These are phyloP conservation scores for Moniliella sp. DNA, from an alignment of 1,284 basidiomycete genomes.

Conservation along the genomic window DNA sequence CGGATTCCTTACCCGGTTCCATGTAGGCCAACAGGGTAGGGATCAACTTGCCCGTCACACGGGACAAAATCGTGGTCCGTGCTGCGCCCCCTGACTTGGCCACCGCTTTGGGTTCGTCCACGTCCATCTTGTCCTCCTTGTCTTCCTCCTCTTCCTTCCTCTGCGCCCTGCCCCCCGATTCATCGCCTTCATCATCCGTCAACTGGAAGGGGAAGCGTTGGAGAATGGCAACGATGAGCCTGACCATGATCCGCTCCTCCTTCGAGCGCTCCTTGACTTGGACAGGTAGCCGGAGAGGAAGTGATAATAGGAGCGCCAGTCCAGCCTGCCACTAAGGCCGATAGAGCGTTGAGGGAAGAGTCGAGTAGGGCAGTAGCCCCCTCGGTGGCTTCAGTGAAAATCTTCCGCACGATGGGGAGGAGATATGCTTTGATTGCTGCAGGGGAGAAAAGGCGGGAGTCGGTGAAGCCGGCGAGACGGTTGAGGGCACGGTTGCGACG, in stretches of 20 bases:
- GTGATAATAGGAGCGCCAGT: slow-evolving; percentile 66
- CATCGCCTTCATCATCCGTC: slow-evolving; percentile 9
- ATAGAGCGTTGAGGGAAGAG: no score
- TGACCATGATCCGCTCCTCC: slow-evolving; percentile 64
- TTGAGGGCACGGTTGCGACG: slow-evolving; percentile 68
- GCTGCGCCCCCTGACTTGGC: no score
- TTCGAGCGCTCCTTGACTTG: slow-evolving; percentile 49
- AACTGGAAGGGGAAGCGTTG: slow-evolving; percentile 68
- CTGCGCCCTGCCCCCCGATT: no score
- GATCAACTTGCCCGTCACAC: slow-evolving; percentile 42
- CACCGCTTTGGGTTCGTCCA: no score
- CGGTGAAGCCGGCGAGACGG: slow-evolving; percentile 58
- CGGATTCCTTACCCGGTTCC: slow-evolving; percentile 49
- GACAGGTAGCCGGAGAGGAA: slow-evolving; percentile 62
- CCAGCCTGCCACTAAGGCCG: slow-evolving; percentile 14
- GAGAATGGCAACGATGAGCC: slow-evolving; percentile 61
- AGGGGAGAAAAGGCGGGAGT: slow-evolving; percentile 40
- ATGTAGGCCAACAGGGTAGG: slow-evolving; percentile 28
- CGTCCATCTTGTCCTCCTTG: no score
- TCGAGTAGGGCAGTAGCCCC: no score
- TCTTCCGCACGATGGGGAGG: slow-evolving; percentile 64
- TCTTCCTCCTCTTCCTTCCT: no score
- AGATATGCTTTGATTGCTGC: slow-evolving; percentile 37
- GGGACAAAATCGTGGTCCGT: slow-evolving; percentile 54
- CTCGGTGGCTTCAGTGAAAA: slow-evolving; percentile 39